A percentile compares a stretch with the other conserved stretches of the same genome.
Evolutionary conservation across 169 alveolate species (phyloP).

Genomic region (Cryptosporidium viatorum): DNA sequence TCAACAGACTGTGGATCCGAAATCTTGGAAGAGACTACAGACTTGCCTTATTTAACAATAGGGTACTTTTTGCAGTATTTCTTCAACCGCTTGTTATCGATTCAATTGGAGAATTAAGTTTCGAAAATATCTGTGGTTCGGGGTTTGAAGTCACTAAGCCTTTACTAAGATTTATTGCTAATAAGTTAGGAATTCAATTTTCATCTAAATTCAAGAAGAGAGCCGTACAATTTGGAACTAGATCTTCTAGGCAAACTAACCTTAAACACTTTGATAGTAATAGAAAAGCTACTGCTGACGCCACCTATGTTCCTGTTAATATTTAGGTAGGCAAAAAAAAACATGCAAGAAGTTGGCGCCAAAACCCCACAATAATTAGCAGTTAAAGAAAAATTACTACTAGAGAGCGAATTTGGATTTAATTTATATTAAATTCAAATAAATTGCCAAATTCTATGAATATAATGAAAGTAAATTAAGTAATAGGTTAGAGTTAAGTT

Average conservation of each 20-base stretch:
- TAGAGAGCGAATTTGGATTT: background rate
- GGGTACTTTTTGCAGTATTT: conserved; percentile 88
- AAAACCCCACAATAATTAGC: conserved; percentile 17
- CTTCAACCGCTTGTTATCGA: conserved; percentile 78
- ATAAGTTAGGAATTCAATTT: conserved; percentile 72
- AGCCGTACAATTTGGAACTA: conserved; percentile 90
- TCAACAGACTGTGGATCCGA: conserved; percentile 90
- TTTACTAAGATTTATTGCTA: conserved; percentile 79
- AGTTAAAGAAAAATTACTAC: background rate
- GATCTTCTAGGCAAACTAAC: conserved; percentile 85
- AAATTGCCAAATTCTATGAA: background rate
- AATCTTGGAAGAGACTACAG: conserved; percentile 93
- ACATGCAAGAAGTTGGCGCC: conserved; percentile 13
- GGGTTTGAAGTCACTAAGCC: conserved; percentile 77
- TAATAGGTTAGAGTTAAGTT: background rate
- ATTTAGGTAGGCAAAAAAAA: background rate
- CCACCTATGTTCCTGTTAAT: conserved; percentile 19
- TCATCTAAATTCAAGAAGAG: conserved; percentile 81
- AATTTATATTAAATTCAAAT: background rate
- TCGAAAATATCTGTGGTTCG: conserved; percentile 58
- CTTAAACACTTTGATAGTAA: conserved; percentile 83
- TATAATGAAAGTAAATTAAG: background rate
- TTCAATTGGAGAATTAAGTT: conserved; percentile 38
- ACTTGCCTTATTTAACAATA: conserved; percentile 84
- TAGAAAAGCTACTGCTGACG: conserved; percentile 82